Conservation (phyloP, 352 stramenopile genomes). For the Phytophthora colocasiae region DNA sequence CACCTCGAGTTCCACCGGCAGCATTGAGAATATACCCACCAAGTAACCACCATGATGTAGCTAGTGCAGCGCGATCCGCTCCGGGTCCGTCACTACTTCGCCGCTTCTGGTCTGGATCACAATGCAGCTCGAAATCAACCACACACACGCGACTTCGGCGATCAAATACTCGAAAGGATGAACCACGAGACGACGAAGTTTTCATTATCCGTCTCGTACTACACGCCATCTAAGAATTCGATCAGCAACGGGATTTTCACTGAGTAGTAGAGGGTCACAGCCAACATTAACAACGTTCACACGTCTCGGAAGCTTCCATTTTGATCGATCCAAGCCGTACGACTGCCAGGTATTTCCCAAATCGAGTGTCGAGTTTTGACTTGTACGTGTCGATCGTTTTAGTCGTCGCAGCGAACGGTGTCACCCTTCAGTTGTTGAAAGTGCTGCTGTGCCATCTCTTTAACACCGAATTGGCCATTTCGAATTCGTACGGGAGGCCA, state of each 20-base stretch:
- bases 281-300: slow-evolving; percentile 64
- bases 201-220: slow-evolving; percentile 41
- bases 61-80: slow-evolving; percentile 52
- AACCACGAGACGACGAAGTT: slow-evolving; percentile 48
- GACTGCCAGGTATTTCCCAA: slow-evolving; percentile 11
- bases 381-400: slow-evolving; percentile 1
- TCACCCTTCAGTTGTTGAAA: neutral
- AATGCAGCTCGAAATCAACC: slow-evolving; percentile 66
- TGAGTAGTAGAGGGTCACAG: slow-evolving; percentile 63
- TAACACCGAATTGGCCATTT: neutral
- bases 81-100: slow-evolving; percentile 46
- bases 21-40: slow-evolving; percentile 54
- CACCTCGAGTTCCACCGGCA: slow-evolving; percentile 59
- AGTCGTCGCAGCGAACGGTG: slow-evolving; percentile 10
- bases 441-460: too few relatives aligned
- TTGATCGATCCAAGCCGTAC: slow-evolving; percentile 20
- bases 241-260: slow-evolving; percentile 65
- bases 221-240: slow-evolving; percentile 57
- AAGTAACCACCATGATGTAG: slow-evolving; percentile 51
- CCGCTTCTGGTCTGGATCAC: slow-evolving; percentile 50
- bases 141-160: slow-evolving; percentile 50
- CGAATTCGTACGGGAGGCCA: neutral
- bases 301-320: slow-evolving; percentile 50
- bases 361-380: slow-evolving; percentile 21
- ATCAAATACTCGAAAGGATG: slow-evolving; percentile 60